These are phyloP conservation scores for Neoascochyta sp. DNA, from an alignment of 2,329 filamentous ascomycete genomes.

Conservation along the genomic window DNA sequence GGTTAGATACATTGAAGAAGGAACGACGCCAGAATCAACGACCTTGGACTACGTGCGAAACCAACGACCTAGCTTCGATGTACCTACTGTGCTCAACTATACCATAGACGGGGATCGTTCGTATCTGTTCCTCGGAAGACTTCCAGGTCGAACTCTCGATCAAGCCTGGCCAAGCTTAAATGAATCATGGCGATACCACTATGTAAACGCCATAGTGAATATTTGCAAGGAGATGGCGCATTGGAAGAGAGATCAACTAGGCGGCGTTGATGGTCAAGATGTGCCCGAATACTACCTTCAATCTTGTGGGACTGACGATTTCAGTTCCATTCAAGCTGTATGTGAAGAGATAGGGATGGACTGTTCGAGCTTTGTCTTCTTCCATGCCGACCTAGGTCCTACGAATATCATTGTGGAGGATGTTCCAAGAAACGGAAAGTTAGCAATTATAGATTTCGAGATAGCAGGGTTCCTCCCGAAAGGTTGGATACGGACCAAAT, in stretches of 20 bases:
- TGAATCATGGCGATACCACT: constrained; percentile 16
- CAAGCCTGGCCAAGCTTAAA: constrained; percentile 23
- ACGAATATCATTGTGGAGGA: constrained; percentile 29
- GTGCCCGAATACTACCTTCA: constrained; percentile 5
- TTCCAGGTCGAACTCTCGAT: constrained; percentile 24
- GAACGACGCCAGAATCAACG: constrained; percentile 8
- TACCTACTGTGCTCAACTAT: constrained; percentile 10
- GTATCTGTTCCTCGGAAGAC: constrained; percentile 22
- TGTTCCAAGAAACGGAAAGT: constrained; percentile 6
- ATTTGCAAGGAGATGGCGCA: constrained; percentile 8
- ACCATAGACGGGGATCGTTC: constrained; percentile 17
- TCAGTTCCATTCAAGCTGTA: constrained; percentile 2
- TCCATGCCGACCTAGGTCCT: constrained; percentile 32
- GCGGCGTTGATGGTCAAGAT: constrained; percentile 4
- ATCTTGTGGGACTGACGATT: constrained; percentile 1
- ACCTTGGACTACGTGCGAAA: constrained; percentile 9
- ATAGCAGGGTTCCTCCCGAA: constrained; percentile 28
- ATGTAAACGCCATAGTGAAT: constrained; percentile 13
- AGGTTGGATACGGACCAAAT: constrained; percentile 36
- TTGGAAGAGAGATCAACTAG: constrained; percentile 3
- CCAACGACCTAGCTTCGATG: constrained; percentile 8
- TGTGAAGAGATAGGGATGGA: constrained; percentile 24
- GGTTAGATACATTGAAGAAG: constrained; percentile 10
- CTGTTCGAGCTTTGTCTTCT: constrained; percentile 26
- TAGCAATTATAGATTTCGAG: constrained; percentile 36